Conservation (phyloP, 2,329 filamentous ascomycete genomes). For the Cytospora mali region DNA sequence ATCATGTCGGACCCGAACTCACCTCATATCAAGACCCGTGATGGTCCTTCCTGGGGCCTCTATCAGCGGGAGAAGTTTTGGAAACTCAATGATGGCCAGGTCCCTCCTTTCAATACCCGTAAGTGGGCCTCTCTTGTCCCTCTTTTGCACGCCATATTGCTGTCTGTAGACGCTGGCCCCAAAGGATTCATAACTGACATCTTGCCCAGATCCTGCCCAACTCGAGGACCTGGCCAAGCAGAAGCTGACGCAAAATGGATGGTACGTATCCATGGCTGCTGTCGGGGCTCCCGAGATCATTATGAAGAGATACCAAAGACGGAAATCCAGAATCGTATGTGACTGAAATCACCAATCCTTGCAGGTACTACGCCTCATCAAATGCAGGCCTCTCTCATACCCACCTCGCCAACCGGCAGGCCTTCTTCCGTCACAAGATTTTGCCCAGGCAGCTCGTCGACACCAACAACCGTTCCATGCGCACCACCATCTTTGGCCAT, state of each 20-base stretch:
- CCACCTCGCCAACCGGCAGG: slow-evolving; percentile 61
- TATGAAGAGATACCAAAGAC: neutral
- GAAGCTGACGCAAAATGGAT: slow-evolving; percentile 59
- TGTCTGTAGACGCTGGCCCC: no score
- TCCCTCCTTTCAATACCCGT: slow-evolving; percentile 34
- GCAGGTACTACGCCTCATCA: slow-evolving; percentile 56
- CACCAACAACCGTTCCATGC: slow-evolving; percentile 60
- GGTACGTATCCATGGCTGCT: no score
- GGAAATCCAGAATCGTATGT: neutral
- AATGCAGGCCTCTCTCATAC: slow-evolving; percentile 58
- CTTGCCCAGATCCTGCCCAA: slow-evolving; percentile 53
- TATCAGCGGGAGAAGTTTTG: slow-evolving; percentile 36
- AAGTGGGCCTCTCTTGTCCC: slow-evolving; percentile 1
- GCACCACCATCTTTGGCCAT: slow-evolving; percentile 62
- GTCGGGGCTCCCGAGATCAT: no score
- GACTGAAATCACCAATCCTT: neutral
- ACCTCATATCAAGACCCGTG: slow-evolving; percentile 32
- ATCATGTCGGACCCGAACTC: slow-evolving; percentile 31
- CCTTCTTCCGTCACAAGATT: slow-evolving; percentile 66
- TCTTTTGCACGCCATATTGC: neutral
- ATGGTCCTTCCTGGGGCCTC: slow-evolving; percentile 33
- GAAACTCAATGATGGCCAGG: slow-evolving; percentile 33
- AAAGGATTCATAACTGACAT: neutral
- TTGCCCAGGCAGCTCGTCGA: slow-evolving; percentile 64
- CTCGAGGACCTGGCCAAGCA: slow-evolving; percentile 61